phyloP scores from a whole-genome alignment of 495 filamentous ascomycete genomes.

The Penicillium robsamsonii region DNA sequence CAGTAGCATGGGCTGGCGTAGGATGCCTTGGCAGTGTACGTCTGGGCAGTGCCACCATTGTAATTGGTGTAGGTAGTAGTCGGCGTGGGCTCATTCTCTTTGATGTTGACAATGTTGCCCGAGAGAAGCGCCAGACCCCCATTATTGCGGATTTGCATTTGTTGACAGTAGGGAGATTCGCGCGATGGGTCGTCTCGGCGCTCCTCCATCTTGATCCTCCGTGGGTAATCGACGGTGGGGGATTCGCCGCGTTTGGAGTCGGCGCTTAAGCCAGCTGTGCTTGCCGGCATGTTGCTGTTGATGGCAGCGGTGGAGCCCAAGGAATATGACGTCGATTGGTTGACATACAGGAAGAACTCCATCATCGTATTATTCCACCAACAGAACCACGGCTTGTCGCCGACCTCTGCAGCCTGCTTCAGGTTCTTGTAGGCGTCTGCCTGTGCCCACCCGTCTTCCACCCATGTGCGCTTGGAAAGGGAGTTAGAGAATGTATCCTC shows the following conservation, averaged over 20 bases:
- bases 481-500: conserved; percentile 47
- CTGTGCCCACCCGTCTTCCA: conserved; percentile 26
- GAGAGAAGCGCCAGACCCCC: conserved; percentile 45
- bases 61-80: conserved; percentile 35
- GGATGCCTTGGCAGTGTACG: conserved; percentile 41
- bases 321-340: conserved; percentile 49
- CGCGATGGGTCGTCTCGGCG: conserved; percentile 52
- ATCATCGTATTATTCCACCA: conserved; percentile 81
- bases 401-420: conserved; percentile 51
- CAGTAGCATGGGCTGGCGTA: conserved; percentile 46
- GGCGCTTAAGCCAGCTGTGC: conserved; percentile 17
- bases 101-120: conserved; percentile 54
- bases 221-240: conserved; percentile 54
- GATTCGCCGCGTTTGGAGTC: conserved; percentile 21
- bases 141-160: conserved; percentile 61
- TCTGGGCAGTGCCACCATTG: conserved; percentile 28
- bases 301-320: conserved; percentile 30
- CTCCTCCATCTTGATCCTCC: conserved; percentile 78
- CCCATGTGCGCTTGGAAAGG: conserved; percentile 30
- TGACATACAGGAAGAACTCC: conserved; percentile 78
- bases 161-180: conserved; percentile 62
- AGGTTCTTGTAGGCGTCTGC: conserved; percentile 22
- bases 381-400: conserved; percentile 82
- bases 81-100: conserved; percentile 54
- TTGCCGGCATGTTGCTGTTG: conserved; percentile 21